Percentiles rank a stretch among this genome's conserved stretches.
phyloP scores from a whole-genome alignment of 139 green algal genomes.

The Haematococcus sp. region DNA sequence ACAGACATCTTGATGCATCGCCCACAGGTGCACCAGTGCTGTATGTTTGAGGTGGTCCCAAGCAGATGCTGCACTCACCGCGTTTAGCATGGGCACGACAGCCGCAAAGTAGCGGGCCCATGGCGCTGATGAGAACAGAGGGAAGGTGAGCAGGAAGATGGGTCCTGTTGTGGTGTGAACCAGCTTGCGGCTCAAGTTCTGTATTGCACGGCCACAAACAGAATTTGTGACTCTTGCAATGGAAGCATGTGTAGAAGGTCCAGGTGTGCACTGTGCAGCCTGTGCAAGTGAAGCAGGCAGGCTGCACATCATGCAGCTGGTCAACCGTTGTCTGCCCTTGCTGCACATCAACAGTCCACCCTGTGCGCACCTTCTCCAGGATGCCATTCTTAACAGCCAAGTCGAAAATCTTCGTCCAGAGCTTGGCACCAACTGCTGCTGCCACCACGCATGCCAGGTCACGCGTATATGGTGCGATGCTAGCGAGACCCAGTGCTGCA shows the following conservation, averaged over 20 bases:
- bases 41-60: too few species aligned
- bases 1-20: too few species aligned
- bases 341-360: too few species aligned
- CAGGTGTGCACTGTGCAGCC: too few species aligned
- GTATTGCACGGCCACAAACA: background rate
- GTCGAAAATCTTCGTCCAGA: constrained; percentile 72
- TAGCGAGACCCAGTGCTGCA: background rate
- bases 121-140: constrained; percentile 57
- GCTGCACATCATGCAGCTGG: too few species aligned
- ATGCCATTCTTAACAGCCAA: constrained; percentile 38
- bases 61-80: too few species aligned
- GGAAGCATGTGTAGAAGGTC: too few species aligned
- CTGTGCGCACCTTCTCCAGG: constrained; percentile 66
- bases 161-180: constrained; percentile 89
- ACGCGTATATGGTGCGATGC: background rate
- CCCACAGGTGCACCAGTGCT: too few species aligned
- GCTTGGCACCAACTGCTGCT: constrained; percentile 26
- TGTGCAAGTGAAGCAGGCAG: too few species aligned
- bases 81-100: too few species aligned
- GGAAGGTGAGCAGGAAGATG: constrained; percentile 83
- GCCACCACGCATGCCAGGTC: constrained; percentile 15
- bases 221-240: background rate
- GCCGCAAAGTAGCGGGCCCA: too few species aligned
- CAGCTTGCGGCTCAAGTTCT: constrained; percentile 91
- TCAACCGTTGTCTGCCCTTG: too few species aligned